Base-by-base conservation (phyloP, 805 yeast species). In the Yarrowia alimentaria region DNA sequence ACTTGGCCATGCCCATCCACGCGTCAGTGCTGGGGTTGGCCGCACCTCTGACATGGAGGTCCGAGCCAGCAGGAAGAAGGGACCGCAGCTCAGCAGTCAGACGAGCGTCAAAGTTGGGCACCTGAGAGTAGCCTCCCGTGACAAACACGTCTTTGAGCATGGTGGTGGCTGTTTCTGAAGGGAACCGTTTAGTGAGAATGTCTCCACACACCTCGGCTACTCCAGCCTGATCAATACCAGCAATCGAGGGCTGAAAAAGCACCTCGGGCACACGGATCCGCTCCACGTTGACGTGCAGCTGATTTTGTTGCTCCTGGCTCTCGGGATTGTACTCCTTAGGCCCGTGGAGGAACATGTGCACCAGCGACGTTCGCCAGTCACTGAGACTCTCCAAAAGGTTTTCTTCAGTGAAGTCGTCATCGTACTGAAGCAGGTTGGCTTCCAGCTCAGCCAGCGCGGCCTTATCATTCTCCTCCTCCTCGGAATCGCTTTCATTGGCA, bases 151-250 rank as follows among this genome's bases (percentile, higher is more conserved):
- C 86, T 6, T 58, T 51, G 21, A 30, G 35, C 37, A 43, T 43
- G 9, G 31, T 28, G 4, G 59, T 57, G 19, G 84, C 63, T 25
- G 76, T 67, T 20, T 74, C 69, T 17, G 73, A 66, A 30, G 76
- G 71, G 17, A 81, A 70, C 59, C 89, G 74, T 40, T 80, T 75
- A 31, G 77, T 61, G 5, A 90, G 61, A 6, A 87, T 72, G 53
- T 81, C 84, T 56, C 81, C 83, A 51, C 81, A 74, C 31, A 89
- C 68, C 65, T 93, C 98, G 18, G 77, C 63, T n/a, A 93, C 73
- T 20, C 98, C 98, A 0, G 97, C 95, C 68, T 90, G 98, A 65
- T 93, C 99, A 17, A 89, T 72, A 17, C 99, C 99, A 0, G 94
- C 95, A 55, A 93, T 88, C 7, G 83, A 77, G 6, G 99, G 99